Evolutionary conservation across 2,329 filamentous ascomycete genomes (phyloP), one percentile per base, ranked within the genome.

Genomic region (Amphichorda felina): DNA sequence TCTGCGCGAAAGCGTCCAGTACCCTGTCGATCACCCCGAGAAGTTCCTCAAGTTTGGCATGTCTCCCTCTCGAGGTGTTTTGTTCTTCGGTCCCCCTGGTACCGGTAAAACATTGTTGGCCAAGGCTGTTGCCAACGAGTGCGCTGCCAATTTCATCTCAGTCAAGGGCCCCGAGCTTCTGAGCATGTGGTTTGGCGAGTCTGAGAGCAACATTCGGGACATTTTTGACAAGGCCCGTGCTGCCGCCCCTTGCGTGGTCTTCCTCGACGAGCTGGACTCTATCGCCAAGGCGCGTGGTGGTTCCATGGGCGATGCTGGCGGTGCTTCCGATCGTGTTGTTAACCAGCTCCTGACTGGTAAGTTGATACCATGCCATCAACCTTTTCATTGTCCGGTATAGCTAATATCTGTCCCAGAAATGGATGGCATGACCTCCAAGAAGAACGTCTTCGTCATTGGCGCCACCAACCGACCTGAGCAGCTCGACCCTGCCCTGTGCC

Each of bases 121-220:
- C 58, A 98, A 98, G 76, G 91, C 91, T 50, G 91, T 98, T 47
- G 91, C 91, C 66, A 98, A 96, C 66, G 91, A 98, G 70, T 96
- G 88, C 57, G 83, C 91, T 42, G 91, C 91, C 73, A 98, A 98
- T 72, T 98, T 98, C 69, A 96, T 98, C 58, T 98, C 91, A 28
- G 82, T 98, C 63, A 98, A 98, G 78, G 91, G 91, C 42, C 93
- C 91, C 39, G 91, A 98, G 62, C 73, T 98, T 53, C 77, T 98
- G 51, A 95, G 87, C 61, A 98, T 98, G 91, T 98, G 91, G 91
- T 98, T 98, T 56, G 91, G 91, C 79, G 91, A 98, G 69, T 98
- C 91, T 37, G 93, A 98, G 68, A 94, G 86, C 77, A 98, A 98
- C 68, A 96, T 98, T 46, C 85, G 91, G 57, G 91, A 98, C 60